These are phyloP conservation scores for Elongisporangium senticosum DNA, from an alignment of 352 stramenopile genomes.

Conservation along the genomic window DNA sequence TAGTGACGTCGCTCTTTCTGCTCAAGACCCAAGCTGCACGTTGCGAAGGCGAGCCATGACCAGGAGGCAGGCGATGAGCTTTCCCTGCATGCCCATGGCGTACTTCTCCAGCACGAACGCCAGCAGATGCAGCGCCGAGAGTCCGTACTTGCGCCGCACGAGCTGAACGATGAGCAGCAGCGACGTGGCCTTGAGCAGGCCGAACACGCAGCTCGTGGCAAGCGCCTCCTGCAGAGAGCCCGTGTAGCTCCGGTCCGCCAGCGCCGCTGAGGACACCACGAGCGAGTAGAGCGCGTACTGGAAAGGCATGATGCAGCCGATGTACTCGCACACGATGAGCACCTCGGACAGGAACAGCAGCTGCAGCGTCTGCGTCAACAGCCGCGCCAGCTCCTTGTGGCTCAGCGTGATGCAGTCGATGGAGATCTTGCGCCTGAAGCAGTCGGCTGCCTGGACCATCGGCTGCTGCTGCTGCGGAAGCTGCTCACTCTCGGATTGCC, in stretches of 20 bases:
- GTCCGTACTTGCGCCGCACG: conserved; percentile 21
- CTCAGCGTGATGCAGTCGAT: conserved; percentile 21
- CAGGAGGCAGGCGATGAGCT: conserved; percentile 20
- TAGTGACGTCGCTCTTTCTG: not conserved
- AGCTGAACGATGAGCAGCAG: conserved; percentile 14
- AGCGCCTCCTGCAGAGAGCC: not conserved
- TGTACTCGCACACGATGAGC: conserved; percentile 25
- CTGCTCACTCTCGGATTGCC: not conserved
- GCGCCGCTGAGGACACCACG: conserved; percentile 3
- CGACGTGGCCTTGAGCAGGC: conserved; percentile 7
- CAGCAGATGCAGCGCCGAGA: conserved; percentile 19
- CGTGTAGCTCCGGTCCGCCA: conserved; percentile 3
- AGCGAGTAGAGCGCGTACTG: conserved; percentile 19
- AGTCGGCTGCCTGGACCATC: not conserved
- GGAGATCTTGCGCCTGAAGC: conserved; percentile 5
- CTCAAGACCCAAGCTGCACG: not conserved
- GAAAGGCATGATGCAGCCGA: conserved; percentile 27
- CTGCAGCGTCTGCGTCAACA: conserved; percentile 13
- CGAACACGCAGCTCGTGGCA: conserved; percentile 7
- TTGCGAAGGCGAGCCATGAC: conserved; percentile 9
- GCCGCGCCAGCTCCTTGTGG: conserved; percentile 24
- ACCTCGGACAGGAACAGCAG: conserved; percentile 31
- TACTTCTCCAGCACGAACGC: conserved; percentile 35
- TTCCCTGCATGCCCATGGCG: conserved; percentile 20
- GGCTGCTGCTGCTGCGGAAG: too few relatives aligned